Evolutionary conservation across 768 basidiomycete species (phyloP), one percentile per base, ranked within the genome.

Genomic region (Cystobasidium tubakii): DNA sequence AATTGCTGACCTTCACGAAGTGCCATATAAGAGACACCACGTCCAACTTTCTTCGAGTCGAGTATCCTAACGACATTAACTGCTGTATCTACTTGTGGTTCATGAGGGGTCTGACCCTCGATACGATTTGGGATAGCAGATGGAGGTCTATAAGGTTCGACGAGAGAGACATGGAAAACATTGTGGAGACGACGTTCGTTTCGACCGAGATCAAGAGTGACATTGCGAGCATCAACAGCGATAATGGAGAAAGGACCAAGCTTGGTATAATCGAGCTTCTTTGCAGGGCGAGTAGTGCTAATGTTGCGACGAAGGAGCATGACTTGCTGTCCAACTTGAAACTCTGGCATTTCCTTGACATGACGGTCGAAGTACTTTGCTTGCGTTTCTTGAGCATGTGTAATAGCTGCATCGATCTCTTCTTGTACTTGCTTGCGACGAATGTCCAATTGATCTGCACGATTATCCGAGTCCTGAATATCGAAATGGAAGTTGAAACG

Each of bases 401-500:
- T 54, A 19, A n/a, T 54, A 6, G 21, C 21, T 54, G 53, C 53
- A 29, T 54, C 53, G 21, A 54, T 54, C 53, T 54, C 53, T n/a
- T n/a, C 53, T 54, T 54, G 53, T 19, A 54, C 53, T 29, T 54
- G 53, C 53, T 54, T 29, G 4, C 27, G 53, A n/a, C 53, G 53
- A n/a, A n/a, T n/a, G 21, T 6, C 53, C 21, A n/a, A n/a, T 29
- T n/a, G 21, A n/a, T 54, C 53, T 54, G 53, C 53, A n/a, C 27
- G 53, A 29, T n/a, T 29, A 54, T 54, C 53, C 53, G 27, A n/a
- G 10, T 54, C 27, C 21, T n/a, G 53, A 54, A 10, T n/a, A 29
- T 54, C 53, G 53, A 54, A 54, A 29, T 54, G 53, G 53, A 54
- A 54, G 27, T 54, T 54, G 42, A 76, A 73, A 81, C 84, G 34